Evolutionary conservation across 768 basidiomycete genomes (phyloP), one percentile per base, ranked within the genome.

Genomic region (Neoboletus magnificus): DNA sequence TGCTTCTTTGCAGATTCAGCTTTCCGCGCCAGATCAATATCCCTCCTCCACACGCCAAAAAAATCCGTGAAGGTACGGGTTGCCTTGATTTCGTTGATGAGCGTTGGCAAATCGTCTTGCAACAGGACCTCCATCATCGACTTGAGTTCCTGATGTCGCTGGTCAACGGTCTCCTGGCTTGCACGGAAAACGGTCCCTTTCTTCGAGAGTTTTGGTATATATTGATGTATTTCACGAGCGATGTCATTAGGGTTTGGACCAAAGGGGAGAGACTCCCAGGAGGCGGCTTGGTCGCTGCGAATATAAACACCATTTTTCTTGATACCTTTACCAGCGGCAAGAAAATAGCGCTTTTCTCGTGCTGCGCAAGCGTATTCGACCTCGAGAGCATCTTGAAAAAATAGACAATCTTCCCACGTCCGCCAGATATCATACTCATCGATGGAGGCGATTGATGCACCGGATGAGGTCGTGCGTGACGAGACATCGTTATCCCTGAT

Each of bases 231-330:
- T 56, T 88, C 81, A 48, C 76, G 79, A n/a, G 84, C 83, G 41
- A 92, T 80, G 15, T 85, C 84, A 46, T 80, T 81, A 6, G 89
- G 88, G 62, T 89, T 79, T n/a, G 90, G 90, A 9, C 89, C 91
- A 8, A 87, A 86, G 13, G 91, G 91, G 20, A 93, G 78, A 1
- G 89, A 91, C 50, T 92, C 91, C 77, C 87, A 93, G 15, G 91
- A 92, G 1, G 91, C 85, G 2, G 91, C 91, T 53, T 78, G 76
- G 64, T 90, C 85, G 32, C 83, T 79, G 55, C 84, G 82, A 55
- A 87, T 79, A 56, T 89, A 81, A 3, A 89, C 77, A 18, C 86
- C 82, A 52, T 84, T 74, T 57, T 81, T 85, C 75, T 87, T 87
- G 53, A 90, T 79, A 15, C 89, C 88, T 63, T 89, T 91, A 0